Percentiles rank a stretch among this genome's conserved stretches.
phyloP scores from a whole-genome alignment of 176 grass and related monocot genomes.

The Rhynchospora pubera region DNA sequence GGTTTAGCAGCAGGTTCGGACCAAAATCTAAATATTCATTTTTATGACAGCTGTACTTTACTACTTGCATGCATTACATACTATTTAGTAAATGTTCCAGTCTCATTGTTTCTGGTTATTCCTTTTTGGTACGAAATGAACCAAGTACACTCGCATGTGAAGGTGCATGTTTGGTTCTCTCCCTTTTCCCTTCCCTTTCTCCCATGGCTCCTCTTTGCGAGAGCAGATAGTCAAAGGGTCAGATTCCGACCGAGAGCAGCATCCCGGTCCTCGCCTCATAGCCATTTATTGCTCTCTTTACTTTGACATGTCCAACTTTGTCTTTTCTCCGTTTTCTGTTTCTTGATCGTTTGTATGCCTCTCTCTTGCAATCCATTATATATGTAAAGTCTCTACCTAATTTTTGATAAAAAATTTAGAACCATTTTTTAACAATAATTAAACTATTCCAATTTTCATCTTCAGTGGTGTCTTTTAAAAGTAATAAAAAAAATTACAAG shows the following conservation, averaged over 20 bases:
- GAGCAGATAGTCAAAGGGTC: conserved; percentile 12
- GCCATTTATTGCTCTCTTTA: conserved; percentile 1
- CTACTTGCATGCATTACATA: background rate
- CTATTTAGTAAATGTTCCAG: background rate
- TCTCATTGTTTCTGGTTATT: background rate
- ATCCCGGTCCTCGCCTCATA: background rate
- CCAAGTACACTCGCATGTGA: background rate
- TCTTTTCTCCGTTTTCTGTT: background rate
- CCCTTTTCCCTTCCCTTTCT: background rate
- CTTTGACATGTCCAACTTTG: background rate
- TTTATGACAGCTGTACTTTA: background rate
- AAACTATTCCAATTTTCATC: no score
- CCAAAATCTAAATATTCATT: background rate
- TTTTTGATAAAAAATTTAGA: background rate
- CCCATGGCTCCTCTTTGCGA: background rate
- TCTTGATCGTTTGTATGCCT: background rate
- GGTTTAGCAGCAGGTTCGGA: background rate
- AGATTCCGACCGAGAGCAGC: background rate
- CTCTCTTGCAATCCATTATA: background rate
- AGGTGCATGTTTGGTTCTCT: background rate
- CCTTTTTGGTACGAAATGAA: background rate
- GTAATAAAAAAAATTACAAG: no score
- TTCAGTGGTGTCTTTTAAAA: no score
- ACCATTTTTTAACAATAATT: background rate
- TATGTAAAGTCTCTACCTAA: background rate